Evolutionary conservation across 2,329 filamentous ascomycete species (phyloP), one percentile per base, ranked within the genome.

Genomic region (Decorospora gaudefroyi): DNA sequence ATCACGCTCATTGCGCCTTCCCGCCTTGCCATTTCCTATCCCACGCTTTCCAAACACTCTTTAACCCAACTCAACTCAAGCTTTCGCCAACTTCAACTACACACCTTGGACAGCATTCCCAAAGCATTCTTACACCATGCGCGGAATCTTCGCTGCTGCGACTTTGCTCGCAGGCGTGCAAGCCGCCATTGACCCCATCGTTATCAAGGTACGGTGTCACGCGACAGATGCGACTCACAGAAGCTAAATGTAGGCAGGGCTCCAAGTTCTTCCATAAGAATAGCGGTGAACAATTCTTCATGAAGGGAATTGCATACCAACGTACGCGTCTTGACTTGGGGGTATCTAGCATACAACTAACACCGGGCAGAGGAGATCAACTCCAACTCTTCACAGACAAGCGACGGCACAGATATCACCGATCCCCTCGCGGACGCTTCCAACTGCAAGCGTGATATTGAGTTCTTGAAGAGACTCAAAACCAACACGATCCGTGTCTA

Each of bases 281-380:
- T 71, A 87, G 86, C 71, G 85, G 85, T 62, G 86, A 83, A 16
- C 81, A 88, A 75, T 88, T 88, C 75, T 95, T 84, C 79, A 89
- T 97, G 72, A 89, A 87, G 73, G 93, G 93, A 76, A 79, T 99
- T 61, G 93, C 93, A 58, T 99, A 99, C 76, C 93, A 99, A 78
- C 84, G 73, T 75, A 67, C 55, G 62, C 49, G 18, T 30, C 4
- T 8, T 5, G 10, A 15, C 35, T 13, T 16, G 7, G 25, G 13
- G 11, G 6, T n/a, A 6, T 6, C 28, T 11, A 28, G 21, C n/a
- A 35, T 11, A 48, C 31, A 26, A 12, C 58, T 57, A 16, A 46
- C 48, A 42, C 4, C 16, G 12, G 22, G 41, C 48, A 76, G 73
- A 91, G 76, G 88, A 92, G 62, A 74, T 78, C 59, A 67, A 65